Conservation (phyloP, 176 grass and related monocot species). For the Triticum turgidum region DNA sequence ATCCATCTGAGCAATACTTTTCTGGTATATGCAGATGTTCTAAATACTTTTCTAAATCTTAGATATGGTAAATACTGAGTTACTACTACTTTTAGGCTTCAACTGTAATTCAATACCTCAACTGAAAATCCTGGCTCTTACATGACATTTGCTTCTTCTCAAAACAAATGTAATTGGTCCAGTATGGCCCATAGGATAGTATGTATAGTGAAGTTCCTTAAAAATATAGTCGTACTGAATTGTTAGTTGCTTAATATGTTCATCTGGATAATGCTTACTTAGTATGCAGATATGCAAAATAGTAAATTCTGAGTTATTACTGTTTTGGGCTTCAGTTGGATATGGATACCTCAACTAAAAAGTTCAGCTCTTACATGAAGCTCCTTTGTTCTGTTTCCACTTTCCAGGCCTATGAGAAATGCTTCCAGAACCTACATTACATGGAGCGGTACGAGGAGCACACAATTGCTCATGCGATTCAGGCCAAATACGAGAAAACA, state of each 20-base stretch:
- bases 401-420: conserved; percentile 89
- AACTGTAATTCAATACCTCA: background rate
- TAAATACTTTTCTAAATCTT: background rate
- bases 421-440: conserved; percentile 97
- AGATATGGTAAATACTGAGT: background rate
- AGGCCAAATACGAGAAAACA: conserved; percentile 94
- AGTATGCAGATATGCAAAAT: background rate
- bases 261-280: background rate
- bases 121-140: background rate
- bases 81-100: background rate
- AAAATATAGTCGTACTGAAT: background rate
- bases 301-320: background rate
- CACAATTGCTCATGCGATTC: conserved; percentile 91
- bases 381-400: conserved; percentile 23
- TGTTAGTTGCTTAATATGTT: background rate
- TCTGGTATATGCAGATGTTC: background rate
- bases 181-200: background rate
- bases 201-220: background rate
- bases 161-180: background rate
- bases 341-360: background rate
- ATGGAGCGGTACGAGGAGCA: conserved; percentile 94
- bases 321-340: background rate
- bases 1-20: background rate
- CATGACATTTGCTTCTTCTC: background rate
- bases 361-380: conserved; percentile 11